A percentile compares a stretch with the other conserved stretches of the same genome.
These are phyloP conservation scores for Oemleria cerasiformis DNA, from an alignment of 306 rosid genomes.

Conservation along the genomic window DNA sequence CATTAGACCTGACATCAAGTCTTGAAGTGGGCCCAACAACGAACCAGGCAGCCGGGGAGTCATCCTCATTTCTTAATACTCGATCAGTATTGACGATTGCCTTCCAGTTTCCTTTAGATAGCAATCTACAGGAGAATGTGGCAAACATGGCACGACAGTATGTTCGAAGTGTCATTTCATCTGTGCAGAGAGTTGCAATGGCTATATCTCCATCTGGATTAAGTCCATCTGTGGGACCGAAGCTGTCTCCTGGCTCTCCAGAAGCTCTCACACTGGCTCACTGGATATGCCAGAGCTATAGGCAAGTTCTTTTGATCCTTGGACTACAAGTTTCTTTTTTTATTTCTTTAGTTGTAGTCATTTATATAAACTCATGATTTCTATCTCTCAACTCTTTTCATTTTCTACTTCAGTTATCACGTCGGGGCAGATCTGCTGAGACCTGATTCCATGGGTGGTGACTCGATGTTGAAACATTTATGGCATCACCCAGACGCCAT, in stretches of 20 bases:
- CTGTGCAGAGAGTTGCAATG: slow-evolving; percentile 94
- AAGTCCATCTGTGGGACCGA: slow-evolving; percentile 56
- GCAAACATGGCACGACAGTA: slow-evolving; percentile 88
- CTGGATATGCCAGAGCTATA: slow-evolving; percentile 94
- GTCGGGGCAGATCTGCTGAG: slow-evolving; percentile 63
- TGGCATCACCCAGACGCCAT: slow-evolving; percentile 95
- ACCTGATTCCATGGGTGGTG: slow-evolving; percentile 62
- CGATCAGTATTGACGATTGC: slow-evolving; percentile 94
- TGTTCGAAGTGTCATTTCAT: slow-evolving; percentile 77
- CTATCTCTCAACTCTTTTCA: background rate
- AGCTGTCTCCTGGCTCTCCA: slow-evolving; percentile 75
- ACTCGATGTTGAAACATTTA: slow-evolving; percentile 59
- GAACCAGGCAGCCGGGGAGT: slow-evolving; percentile 45
- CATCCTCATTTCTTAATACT: slow-evolving; percentile 45
- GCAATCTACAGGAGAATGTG: slow-evolving; percentile 72
- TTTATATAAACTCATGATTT: background rate
- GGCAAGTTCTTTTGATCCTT: slow-evolving; percentile 35
- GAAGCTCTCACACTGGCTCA: slow-evolving; percentile 84
- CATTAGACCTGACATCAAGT: slow-evolving; percentile 86
- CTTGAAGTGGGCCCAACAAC: slow-evolving; percentile 72
- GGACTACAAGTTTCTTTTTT: too few relatives aligned
- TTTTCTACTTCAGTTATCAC: slow-evolving; percentile 46
- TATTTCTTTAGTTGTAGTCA: too few relatives aligned
- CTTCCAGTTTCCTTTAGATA: slow-evolving; percentile 92
- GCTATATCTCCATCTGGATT: slow-evolving; percentile 89